Base-by-base conservation (phyloP, 2,329 filamentous ascomycete species). In the Sarocladium oryzae region DNA sequence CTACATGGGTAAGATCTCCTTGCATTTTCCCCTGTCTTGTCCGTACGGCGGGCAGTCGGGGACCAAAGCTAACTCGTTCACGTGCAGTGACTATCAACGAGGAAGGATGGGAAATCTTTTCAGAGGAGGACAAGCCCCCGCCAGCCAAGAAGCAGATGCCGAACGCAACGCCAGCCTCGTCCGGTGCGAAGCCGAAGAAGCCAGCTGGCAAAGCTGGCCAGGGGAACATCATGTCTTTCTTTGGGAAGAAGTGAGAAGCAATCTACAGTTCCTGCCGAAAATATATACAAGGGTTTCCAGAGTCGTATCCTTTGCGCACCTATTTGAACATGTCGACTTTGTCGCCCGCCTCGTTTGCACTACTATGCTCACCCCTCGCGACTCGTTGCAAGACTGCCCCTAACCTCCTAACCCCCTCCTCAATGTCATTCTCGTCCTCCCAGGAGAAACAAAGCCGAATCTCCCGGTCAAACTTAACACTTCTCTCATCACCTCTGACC, bases 151-250 rank as follows among this genome's bases (percentile, higher is more conserved):
- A 81, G 61, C 61, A 72, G 6, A 85, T 82, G 54, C 56, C 68
- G 50, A 58, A 69, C 53, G 56, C 69, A 50, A 72, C 71, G 1
- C 68, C 72, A 6, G 65, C 71, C 20, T 74, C 76, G 11, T 71
- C 76, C 53, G 70, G 70, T 5, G 63, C 63, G 41, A 81, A 77
- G 58, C 65, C 74, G 21, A 83, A 78, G 60, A 86, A 85, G 63
- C 60, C 70, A 18, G 69, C 69, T 1, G 70, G 73, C 1, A 88
- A 89, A 62, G 67, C 69, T 7, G 65, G 79, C 2, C 85, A 89
- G 61, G 89, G 90, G 2, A 95, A 77, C 64, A 95, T 96, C 63
- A 95, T 91, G 85, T 89, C 85, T 1, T 96, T 96, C 69, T 96
- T 96, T 67, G 78, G 79, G 37, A 96, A 95, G 73, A 93, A 90